Conservation (phyloP, 257 asterid species). For the Ballota nigra region DNA sequence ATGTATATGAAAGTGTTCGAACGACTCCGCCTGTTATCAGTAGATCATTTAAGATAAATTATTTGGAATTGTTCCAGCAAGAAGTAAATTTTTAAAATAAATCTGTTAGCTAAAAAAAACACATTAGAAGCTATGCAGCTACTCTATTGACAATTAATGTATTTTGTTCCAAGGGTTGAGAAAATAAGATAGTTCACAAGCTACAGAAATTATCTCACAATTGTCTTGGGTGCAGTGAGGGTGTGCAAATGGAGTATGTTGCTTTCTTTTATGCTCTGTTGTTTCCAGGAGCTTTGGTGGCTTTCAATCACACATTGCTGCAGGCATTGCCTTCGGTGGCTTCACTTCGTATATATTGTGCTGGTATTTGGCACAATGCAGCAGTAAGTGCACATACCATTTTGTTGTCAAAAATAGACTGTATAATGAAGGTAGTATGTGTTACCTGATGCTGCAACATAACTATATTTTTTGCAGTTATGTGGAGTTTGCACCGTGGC, state of each 20-base stretch:
- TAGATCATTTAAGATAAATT: not conserved
- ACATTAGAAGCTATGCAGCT: not conserved
- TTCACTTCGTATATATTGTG: slow-evolving; percentile 86
- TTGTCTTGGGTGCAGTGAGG: slow-evolving; percentile 70
- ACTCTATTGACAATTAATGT: not conserved
- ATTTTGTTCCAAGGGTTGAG: not conserved
- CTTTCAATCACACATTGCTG: slow-evolving; percentile 65
- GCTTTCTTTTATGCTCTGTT: slow-evolving; percentile 71
- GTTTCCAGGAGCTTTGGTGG: slow-evolving; percentile 96
- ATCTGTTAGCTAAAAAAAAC: not conserved
- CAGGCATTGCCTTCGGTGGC: slow-evolving; percentile 54
- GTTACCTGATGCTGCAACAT: slow-evolving; percentile 27
- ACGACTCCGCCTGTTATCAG: not conserved
- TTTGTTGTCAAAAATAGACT: not conserved
- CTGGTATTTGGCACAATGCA: slow-evolving; percentile 98
- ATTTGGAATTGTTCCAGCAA: not conserved
- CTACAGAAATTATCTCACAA: slow-evolving; percentile 26
- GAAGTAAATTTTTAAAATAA: not conserved
- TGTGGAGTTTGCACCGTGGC: slow-evolving; percentile 61
- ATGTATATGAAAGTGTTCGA: not conserved
- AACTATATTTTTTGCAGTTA: slow-evolving; percentile 46
- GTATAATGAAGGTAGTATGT: not conserved
- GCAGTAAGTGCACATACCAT: slow-evolving; percentile 44
- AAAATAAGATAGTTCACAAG: not conserved
- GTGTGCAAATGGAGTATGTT: slow-evolving; percentile 73